Evolutionary conservation across 139 green algal genomes (phyloP), one percentile per base, ranked within the genome.

Genomic region (Picochlorum sp.): DNA sequence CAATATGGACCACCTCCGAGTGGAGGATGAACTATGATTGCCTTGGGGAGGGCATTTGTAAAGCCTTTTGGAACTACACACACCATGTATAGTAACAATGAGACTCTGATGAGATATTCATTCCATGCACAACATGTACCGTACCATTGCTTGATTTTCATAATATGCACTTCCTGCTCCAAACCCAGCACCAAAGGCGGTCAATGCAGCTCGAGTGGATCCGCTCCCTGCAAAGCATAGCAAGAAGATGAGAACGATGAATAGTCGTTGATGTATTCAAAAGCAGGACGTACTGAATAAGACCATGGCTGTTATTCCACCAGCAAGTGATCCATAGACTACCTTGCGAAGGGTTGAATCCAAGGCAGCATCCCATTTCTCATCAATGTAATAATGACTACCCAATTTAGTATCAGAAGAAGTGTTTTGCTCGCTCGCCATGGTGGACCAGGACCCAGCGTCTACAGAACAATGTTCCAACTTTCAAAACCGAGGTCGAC

Each of bases 121-220:
- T 41, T 41, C 34, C 34, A 41, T 41, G 34, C 34, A 11, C 34
- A 9, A 41, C 34, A 41, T 41, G 34, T 41, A 41, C 34, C 34
- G 10, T 9, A 71, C 23, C 16, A 56, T 21, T 11, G 30, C 65
- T 15, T 77, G 58, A 50, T 59, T 73, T 2, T 57, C 20, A 38
- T 73, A 44, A 37, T 69, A 77, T 6, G 65, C 57, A 18, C 23
- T 59, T 14, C 70, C 70, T 14, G 68, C 57, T 18, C 70, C 70
- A 51, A 77, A 77, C 4, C 70, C 70, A n/a, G 65, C 60, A 1
- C 70, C 70, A 47, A 77, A 54, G n/a, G 57, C 65, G 2, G 68
- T 49, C 4, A 61, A 30, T 9, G 70, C 51, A 13, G 64, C 70
- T 4, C 70, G 31, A 9, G 63, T 65, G 6, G 51, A 71, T 34